A percentile compares a stretch with the other conserved stretches of the same genome.
Evolutionary conservation across 192 early-diverging fungal species (phyloP).

Genomic region (Lunasporangiospora selenospora): DNA sequence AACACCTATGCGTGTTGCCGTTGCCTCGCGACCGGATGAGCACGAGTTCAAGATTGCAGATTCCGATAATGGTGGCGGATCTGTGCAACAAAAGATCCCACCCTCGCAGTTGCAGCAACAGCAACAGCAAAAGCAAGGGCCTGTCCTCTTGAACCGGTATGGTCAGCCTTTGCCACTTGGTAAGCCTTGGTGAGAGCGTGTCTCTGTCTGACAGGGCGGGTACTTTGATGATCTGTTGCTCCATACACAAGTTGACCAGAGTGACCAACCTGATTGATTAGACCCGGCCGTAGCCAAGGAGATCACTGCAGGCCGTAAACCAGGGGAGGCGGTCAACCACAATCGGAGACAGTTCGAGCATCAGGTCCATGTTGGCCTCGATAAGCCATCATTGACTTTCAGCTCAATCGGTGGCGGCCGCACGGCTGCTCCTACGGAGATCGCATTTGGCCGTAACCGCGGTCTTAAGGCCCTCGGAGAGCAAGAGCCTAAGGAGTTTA

Average conservation of each 20-base stretch:
- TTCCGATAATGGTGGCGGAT: slow-evolving; percentile 8
- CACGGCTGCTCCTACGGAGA: slow-evolving; percentile 4
- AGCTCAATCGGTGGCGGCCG: slow-evolving; percentile 24
- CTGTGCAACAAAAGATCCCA: slow-evolving; percentile 6
- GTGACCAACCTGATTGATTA: not conserved
- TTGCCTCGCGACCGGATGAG: slow-evolving; percentile 10
- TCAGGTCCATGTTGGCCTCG: slow-evolving; percentile 14
- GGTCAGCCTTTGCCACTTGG: slow-evolving; percentile 11
- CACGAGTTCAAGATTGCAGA: slow-evolving; percentile 26
- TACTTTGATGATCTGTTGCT: too few relatives aligned
- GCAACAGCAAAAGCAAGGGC: too few relatives aligned
- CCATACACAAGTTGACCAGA: not conserved
- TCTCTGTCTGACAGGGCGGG: not conserved
- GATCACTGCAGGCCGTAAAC: slow-evolving; percentile 3
- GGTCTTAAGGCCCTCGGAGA: not conserved
- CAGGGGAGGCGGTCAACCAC: slow-evolving; percentile 8
- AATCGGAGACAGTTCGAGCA: not conserved
- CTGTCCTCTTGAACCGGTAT: not conserved
- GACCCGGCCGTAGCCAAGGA: slow-evolving; percentile 7
- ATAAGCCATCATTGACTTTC: slow-evolving; percentile 9
- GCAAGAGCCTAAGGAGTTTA: slow-evolving; percentile 7
- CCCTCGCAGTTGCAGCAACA: too few relatives aligned
- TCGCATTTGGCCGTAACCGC: not conserved
- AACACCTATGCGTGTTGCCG: slow-evolving; percentile 11
- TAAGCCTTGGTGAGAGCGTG: not conserved